phyloP scores from a whole-genome alignment of 306 rosid species.

The Luffa acutangula region DNA sequence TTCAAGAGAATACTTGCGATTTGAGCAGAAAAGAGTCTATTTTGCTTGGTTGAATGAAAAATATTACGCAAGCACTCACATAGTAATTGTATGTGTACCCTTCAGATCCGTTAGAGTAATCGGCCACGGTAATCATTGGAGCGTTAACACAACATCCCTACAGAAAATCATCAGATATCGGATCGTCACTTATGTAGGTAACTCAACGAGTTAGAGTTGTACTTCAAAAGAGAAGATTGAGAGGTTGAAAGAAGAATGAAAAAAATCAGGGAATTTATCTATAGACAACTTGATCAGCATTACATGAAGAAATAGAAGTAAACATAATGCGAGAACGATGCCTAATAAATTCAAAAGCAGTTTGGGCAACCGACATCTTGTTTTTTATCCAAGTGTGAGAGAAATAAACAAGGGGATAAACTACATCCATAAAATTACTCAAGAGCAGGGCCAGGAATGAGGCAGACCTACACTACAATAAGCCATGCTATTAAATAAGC shows the following conservation, averaged over 20 bases:
- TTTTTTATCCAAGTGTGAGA: background rate
- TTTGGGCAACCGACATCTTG: background rate
- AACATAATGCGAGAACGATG: background rate
- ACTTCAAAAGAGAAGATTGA: background rate
- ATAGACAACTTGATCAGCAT: background rate
- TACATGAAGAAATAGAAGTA: background rate
- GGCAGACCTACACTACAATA: background rate
- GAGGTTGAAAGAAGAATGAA: background rate
- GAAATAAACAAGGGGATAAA: background rate
- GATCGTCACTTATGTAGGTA: background rate
- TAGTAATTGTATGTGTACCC: constrained; percentile 86
- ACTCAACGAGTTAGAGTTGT: background rate
- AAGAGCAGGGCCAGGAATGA: background rate
- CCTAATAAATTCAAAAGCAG: background rate
- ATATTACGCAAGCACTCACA: constrained; percentile 31
- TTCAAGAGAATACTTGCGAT: background rate
- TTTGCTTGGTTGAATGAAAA: background rate
- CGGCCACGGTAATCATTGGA: constrained; percentile 98
- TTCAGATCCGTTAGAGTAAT: constrained; percentile 89
- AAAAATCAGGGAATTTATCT: background rate
- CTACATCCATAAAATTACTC: background rate
- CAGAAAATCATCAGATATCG: constrained; percentile 13
- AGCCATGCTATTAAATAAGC: background rate
- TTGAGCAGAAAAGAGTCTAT: background rate
- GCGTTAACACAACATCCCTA: constrained; percentile 99